Evolutionary conservation across 1,284 basidiomycete genomes (phyloP).

Genomic region (Grifola frondosa): DNA sequence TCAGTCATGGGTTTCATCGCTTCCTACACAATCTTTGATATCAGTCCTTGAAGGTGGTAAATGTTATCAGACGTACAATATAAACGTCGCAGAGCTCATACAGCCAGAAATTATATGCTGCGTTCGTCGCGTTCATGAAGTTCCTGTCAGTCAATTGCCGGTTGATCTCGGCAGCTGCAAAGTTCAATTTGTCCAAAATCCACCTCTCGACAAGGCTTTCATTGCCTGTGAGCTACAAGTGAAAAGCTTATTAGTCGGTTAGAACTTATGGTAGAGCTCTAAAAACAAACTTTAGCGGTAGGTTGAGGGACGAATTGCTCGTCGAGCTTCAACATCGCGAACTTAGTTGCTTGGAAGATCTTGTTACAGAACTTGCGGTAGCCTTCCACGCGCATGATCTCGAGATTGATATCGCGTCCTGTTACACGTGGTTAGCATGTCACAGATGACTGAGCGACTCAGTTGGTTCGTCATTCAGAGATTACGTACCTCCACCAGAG

Average conservation of each 20-base stretch:
- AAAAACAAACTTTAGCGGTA: constrained; percentile 55
- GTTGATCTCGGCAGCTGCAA: constrained; percentile 79
- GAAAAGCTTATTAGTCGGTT: background rate
- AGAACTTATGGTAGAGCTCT: background rate
- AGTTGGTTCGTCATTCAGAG: background rate
- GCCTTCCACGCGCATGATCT: constrained; percentile 95
- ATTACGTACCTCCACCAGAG: constrained; percentile 71
- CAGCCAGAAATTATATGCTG: constrained; percentile 94
- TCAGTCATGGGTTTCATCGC: constrained; percentile 98
- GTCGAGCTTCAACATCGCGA: constrained; percentile 94
- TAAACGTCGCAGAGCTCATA: constrained; percentile 99
- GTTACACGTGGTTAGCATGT: background rate
- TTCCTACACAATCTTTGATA: no score
- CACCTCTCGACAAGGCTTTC: constrained; percentile 94
- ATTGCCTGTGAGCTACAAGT: constrained; percentile 73
- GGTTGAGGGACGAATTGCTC: constrained; percentile 76
- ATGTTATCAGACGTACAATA: constrained; percentile 56
- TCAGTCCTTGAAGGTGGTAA: background rate
- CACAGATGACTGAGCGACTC: no score
- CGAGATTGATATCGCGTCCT: constrained; percentile 95
- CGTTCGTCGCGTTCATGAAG: constrained; percentile 89
- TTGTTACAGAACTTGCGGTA: constrained; percentile 99
- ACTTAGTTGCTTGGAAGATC: constrained; percentile 99
- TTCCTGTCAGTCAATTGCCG: constrained; percentile 77
- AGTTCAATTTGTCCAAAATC: constrained; percentile 94